phyloP scores from a whole-genome alignment of 2,329 filamentous ascomycete species.

The Sclerotinia sclerotiorum region DNA sequence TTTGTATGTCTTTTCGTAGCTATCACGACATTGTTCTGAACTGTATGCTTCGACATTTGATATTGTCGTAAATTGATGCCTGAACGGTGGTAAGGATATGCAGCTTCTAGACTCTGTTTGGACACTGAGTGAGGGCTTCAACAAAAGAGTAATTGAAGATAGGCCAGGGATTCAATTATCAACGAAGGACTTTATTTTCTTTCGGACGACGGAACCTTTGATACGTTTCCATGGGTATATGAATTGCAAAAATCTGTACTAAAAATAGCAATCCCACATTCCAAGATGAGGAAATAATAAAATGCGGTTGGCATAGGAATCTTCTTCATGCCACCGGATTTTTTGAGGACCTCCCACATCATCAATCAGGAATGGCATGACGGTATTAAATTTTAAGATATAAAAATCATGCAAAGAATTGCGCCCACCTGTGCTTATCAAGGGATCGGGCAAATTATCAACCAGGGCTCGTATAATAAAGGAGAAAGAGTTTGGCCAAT shows the following conservation, averaged over 20 bases:
- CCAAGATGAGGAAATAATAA: not conserved
- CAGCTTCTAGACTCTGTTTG: not conserved
- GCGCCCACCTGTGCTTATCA: not conserved
- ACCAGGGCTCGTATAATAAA: slow-evolving; percentile 10
- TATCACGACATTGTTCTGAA: too few relatives aligned
- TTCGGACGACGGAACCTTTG: not conserved
- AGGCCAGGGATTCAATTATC: not conserved
- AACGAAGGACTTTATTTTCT: not conserved
- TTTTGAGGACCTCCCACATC: not conserved
- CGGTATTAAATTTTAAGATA: slow-evolving; percentile 1
- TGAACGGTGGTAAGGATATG: not conserved
- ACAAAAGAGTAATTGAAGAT: not conserved
- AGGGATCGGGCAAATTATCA: not conserved
- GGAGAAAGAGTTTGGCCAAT: not conserved
- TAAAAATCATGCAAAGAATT: slow-evolving; percentile 11
- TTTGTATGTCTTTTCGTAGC: not conserved
- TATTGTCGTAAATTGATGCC: not conserved
- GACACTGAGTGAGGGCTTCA: not conserved
- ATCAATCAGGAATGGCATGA: not conserved
- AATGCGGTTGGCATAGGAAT: not conserved
- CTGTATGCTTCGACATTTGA: not conserved
- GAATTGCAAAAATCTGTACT: not conserved
- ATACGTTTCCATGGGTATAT: not conserved
- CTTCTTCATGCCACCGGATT: too few relatives aligned
- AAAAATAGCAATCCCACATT: slow-evolving; percentile 2